Base-by-base conservation (phyloP, 805 yeast genomes). In the Candida sphagnicola region DNA sequence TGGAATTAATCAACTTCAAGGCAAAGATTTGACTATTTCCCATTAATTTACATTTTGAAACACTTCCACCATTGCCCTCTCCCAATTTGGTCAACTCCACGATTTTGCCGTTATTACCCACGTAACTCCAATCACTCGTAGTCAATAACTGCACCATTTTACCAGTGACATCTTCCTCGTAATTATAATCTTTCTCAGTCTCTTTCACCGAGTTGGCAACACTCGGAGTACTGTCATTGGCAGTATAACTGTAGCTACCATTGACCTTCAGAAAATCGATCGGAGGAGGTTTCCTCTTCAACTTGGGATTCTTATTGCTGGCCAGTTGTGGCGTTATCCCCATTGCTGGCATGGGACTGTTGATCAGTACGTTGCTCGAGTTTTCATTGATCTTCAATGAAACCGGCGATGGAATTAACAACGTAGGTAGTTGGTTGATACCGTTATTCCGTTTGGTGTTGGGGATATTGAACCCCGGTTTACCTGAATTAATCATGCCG, bases 51-150 rank as follows among this genome's bases (percentile, higher is more conserved):
- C 98, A 91, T 56, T 87, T 82, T 15, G 82, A 74, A 8, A 91
- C 99, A 8, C 86, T 74, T 0, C 98, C 99, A 12, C 96, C 95
- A 25, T 87, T 82, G 13, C 99, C 99, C 65, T 93, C 98, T 14
- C 99, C 99, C 16, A 91, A 60, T 19, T 77, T 72, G 15, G 80
- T 80, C 28, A 90, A 46, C 39, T 86, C 88, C 5, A 75, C 66
- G 26, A 93, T 85, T 32, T 78, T 75, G 35, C 77, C 76, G 19
- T 67, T 59, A 38, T 76, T 70, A 11, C 84, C 80, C 2, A 81
- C 65, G 3, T 59, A 49, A 46, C 77, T 74, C 96, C 97, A 90
- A 37, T 81, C 88, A 12, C 76, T 78, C 35, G 85, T 88, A 18
- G 81, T 82, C 34, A 87, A 57, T 26, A 33, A 23, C n/a, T 33